phyloP scores from a whole-genome alignment of 2,329 filamentous ascomycete species.

The Aspergillus aculeatus region DNA sequence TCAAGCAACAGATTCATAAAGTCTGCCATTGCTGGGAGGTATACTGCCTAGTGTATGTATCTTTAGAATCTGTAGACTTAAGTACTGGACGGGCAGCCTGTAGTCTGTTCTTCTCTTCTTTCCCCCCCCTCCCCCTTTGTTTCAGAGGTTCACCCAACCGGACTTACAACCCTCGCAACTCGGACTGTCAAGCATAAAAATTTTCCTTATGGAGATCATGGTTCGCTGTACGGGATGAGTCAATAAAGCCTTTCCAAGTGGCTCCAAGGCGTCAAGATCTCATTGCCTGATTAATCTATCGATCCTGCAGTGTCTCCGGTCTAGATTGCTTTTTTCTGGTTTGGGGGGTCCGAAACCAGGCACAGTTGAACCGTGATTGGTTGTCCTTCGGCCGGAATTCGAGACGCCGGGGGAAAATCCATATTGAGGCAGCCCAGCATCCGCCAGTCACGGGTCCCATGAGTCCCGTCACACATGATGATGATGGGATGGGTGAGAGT shows the following conservation, averaged over 20 bases:
- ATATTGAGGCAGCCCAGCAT: too few relatives aligned
- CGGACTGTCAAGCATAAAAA: neutral
- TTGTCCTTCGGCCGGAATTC: neutral
- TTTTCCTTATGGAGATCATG: neutral
- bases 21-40: neutral
- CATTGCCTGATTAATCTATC: neutral
- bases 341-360: constrained; percentile 1
- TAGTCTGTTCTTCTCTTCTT: neutral
- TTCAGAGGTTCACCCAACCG: neutral
- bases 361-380: neutral
- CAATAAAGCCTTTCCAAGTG: neutral
- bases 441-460: too few relatives aligned
- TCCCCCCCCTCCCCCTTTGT: neutral
- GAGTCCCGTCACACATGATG: too few relatives aligned
- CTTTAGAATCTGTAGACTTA: too few relatives aligned
- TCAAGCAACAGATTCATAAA: neutral
- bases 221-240: neutral
- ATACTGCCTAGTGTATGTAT: too few relatives aligned
- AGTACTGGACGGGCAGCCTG: too few relatives aligned
- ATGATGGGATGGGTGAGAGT: neutral
- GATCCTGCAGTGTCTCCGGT: neutral
- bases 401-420: neutral
- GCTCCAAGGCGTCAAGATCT: neutral
- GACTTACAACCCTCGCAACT: neutral
- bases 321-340: neutral